Base-by-base conservation (phyloP, 352 stramenopile genomes). In the Aphanomyces cochlioides region DNA sequence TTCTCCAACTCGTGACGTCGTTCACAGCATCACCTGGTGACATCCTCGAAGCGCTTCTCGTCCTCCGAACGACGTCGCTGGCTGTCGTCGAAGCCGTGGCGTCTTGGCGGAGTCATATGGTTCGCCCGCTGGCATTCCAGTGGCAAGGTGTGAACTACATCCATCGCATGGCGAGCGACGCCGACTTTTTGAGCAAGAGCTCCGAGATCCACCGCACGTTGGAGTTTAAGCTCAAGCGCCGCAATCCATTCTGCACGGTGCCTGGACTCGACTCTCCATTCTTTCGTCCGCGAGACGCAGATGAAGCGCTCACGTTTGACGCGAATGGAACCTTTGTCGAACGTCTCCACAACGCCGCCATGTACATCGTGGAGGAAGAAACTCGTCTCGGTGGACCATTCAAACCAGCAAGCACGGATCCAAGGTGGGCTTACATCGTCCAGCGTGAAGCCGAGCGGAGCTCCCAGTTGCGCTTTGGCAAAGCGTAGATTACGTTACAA, bases 111-210 rank as follows among this genome's bases (percentile, higher is more conserved):
- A 73, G 83, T 4, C 75, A 79, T 47, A 87, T 90, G 81, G 79
- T 90, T 12, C 75, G 83, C 64, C 67, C 73, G 7, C 63, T 77
- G 40, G 82, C 84, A 19, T 93, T 93, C 64, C 47, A 72, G 36
- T 92, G 84, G 84, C 75, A 79, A 15, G 74, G 81, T 38, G 38
- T 78, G 13, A 93, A 93, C 56, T 93, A 93, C 57, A 57, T 86
- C 7, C 66, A 90, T 38, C 83, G 85, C 48, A 89, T 93, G 81
- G 75, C 75, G 6, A 78, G 75, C 50, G 85, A 93, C 56, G 40
- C 86, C 1, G 85, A 93, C 48, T 92, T 93, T 48, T 66, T 92
- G n/a, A 87, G 76, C 65, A 85, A 87, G 60, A 92, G 83, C 54
- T 80, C 84, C 21, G 47, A 85, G 1, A 77, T 78, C 15, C 80